These are phyloP conservation scores for Arabis alpina DNA, from an alignment of 345 rosid genomes.

Conservation along the genomic window DNA sequence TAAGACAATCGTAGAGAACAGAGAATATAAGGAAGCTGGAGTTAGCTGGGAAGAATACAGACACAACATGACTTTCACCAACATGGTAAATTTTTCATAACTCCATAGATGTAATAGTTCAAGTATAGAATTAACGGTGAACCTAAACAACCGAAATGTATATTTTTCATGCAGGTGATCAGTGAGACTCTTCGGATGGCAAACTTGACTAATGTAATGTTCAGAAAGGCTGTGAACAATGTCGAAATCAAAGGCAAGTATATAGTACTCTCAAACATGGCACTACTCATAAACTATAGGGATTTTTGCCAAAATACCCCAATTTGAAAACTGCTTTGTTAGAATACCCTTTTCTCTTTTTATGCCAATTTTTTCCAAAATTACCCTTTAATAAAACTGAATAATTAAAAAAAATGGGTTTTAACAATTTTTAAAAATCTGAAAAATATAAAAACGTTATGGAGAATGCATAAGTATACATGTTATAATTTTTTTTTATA, in stretches of 20 bases:
- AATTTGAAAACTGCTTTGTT: too few relatives aligned
- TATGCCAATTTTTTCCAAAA: too few relatives aligned
- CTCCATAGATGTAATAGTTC: neutral
- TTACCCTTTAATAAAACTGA: too few relatives aligned
- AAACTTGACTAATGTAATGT: slow-evolving; percentile 33
- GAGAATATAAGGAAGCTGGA: slow-evolving; percentile 6
- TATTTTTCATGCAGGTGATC: slow-evolving; percentile 34
- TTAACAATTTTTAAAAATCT: too few relatives aligned
- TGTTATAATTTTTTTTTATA: too few relatives aligned
- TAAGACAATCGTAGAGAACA: slow-evolving; percentile 24
- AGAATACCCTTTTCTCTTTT: too few relatives aligned
- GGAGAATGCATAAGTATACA: too few relatives aligned
- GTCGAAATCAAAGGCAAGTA: slow-evolving; percentile 43
- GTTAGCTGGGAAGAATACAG: slow-evolving; percentile 52
- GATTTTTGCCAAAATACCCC: too few relatives aligned
- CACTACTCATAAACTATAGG: neutral
- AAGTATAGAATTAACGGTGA: too few relatives aligned
- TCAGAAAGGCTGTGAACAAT: slow-evolving; percentile 47
- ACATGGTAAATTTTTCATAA: slow-evolving; percentile 33
- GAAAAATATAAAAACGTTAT: too few relatives aligned
- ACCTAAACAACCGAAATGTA: neutral
- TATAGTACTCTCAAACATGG: neutral
- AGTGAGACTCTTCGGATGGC: slow-evolving; percentile 47
- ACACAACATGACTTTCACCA: slow-evolving; percentile 49
- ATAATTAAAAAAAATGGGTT: too few relatives aligned